Evolutionary conservation across 768 basidiomycete genomes (phyloP).

Genomic region (Tylopilus cervinicoccineus): DNA sequence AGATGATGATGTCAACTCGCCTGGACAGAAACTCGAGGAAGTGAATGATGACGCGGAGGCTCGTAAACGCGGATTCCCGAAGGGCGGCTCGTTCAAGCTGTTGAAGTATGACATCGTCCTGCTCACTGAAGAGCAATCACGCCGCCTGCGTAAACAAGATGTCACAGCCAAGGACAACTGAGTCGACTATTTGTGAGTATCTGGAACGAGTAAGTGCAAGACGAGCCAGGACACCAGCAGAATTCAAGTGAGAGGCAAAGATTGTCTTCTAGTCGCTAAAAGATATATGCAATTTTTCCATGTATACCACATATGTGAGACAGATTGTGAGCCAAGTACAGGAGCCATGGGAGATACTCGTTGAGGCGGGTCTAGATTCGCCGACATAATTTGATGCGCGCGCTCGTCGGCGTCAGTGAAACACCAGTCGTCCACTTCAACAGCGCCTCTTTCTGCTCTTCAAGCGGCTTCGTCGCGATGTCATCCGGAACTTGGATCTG

Average conservation of each 20-base stretch:
- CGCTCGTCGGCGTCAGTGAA: conserved; percentile 33
- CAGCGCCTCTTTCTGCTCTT: conserved; percentile 32
- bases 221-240: too few relatives aligned
- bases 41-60: conserved; percentile 53
- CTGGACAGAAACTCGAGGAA: conserved; percentile 45
- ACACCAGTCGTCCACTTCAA: conserved; percentile 37
- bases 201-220: too few relatives aligned
- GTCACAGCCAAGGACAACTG: conserved; percentile 4
- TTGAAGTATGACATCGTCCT: conserved; percentile 46
- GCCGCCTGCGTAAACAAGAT: conserved; percentile 21
- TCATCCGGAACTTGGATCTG: conserved; percentile 38
- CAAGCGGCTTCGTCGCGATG: conserved; percentile 25
- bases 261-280: not conserved
- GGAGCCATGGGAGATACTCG: not conserved
- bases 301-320: not conserved
- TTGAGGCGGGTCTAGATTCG: conserved; percentile 1
- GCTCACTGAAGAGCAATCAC: conserved; percentile 40
- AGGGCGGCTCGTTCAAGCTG: conserved; percentile 44
- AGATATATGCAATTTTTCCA: not conserved
- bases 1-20: not conserved
- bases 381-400: conserved; percentile 22
- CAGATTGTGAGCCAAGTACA: not conserved
- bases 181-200: not conserved
- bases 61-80: conserved; percentile 46
- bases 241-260: not conserved